Conservation (phyloP, 2,329 filamentous ascomycete species). For the Lizonia empirigonia region DNA sequence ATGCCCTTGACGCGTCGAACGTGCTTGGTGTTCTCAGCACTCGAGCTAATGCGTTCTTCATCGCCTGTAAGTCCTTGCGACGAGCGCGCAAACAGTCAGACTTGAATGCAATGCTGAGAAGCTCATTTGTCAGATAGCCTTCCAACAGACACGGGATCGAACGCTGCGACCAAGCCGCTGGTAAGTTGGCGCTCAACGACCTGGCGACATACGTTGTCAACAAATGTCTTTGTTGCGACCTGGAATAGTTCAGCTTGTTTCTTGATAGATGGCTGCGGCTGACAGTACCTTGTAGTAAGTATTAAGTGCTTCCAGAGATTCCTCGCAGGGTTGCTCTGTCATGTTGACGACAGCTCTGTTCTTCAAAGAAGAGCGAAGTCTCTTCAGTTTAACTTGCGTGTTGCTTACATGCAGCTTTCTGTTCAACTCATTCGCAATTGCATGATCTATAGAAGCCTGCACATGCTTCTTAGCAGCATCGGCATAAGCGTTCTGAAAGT, state of each 20-base stretch:
- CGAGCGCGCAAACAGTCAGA: background rate
- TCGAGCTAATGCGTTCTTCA: background rate
- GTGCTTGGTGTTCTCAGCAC: no score
- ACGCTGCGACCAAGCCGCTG: background rate
- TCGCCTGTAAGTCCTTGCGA: background rate
- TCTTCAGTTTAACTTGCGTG: background rate
- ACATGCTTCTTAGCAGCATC: constrained; percentile 27
- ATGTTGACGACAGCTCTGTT: background rate
- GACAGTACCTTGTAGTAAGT: background rate
- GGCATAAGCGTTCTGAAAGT: constrained; percentile 40
- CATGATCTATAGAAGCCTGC: constrained; percentile 21
- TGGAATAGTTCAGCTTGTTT: background rate
- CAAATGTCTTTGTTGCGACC: background rate
- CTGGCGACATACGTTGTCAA: background rate
- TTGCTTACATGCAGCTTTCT: constrained; percentile 6
- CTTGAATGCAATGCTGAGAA: background rate
- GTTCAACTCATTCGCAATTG: constrained; percentile 5
- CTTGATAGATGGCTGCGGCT: background rate
- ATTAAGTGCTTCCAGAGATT: background rate
- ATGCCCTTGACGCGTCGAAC: no score
- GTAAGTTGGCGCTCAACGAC: background rate
- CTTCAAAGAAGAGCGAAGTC: constrained; percentile 7
- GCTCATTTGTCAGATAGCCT: no score
- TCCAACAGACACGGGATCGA: no score
- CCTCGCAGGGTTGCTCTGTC: constrained; percentile 2